These are phyloP conservation scores for Madurella mycetomatis DNA, from an alignment of 2,329 filamentous ascomycete genomes.

Conservation along the genomic window DNA sequence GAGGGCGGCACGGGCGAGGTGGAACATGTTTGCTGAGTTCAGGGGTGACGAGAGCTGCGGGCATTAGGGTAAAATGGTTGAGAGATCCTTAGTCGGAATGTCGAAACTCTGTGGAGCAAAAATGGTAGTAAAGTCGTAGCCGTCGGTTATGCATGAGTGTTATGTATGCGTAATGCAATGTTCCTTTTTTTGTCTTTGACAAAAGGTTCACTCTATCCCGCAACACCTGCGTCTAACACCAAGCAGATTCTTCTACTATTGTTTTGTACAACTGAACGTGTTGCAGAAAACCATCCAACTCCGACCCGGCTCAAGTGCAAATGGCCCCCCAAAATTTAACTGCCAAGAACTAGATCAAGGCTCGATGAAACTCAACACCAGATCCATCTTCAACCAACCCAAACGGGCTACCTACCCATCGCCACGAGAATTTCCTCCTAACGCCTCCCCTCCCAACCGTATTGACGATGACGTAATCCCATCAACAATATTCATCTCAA, in stretches of 20 bases:
- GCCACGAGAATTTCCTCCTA: not conserved
- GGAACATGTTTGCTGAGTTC: slow-evolving; percentile 65
- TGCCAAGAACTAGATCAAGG: too few species aligned
- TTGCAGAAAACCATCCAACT: too few species aligned
- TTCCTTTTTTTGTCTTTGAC: not conserved
- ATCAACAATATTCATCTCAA: too few species aligned
- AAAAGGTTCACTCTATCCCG: not conserved
- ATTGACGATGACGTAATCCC: not conserved
- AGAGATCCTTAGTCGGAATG: not conserved
- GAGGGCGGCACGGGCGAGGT: slow-evolving; percentile 58
- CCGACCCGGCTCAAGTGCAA: not conserved
- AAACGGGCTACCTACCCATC: too few species aligned
- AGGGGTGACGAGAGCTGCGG: too few species aligned
- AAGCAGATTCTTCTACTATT: not conserved
- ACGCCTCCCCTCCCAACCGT: not conserved
- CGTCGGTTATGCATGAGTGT: not conserved
- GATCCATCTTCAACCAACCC: too few species aligned
- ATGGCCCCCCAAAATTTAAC: too few species aligned
- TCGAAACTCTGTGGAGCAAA: not conserved
- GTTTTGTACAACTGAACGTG: not conserved
- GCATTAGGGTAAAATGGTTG: too few species aligned
- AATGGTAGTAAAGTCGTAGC: not conserved
- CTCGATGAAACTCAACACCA: too few species aligned
- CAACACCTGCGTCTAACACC: not conserved
- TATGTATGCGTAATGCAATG: not conserved